Evolutionary conservation across 2,329 filamentous ascomycete genomes (phyloP).

Genomic region (Trichophyton simii): DNA sequence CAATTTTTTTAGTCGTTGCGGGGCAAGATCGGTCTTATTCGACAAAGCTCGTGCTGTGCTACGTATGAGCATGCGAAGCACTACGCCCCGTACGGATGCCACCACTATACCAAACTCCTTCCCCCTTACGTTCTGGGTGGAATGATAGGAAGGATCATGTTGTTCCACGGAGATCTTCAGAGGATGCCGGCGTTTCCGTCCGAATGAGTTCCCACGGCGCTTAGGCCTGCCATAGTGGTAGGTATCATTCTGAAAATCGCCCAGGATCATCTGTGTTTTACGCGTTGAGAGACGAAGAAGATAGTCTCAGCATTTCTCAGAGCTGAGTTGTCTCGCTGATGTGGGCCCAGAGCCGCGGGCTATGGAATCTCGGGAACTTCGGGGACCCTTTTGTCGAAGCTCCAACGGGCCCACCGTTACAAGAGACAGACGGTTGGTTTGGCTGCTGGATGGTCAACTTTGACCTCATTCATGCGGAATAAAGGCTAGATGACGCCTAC

Average conservation of each 20-base stretch:
- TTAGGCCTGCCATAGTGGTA: background rate
- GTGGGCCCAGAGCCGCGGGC: background rate
- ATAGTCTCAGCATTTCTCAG: background rate
- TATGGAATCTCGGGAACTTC: background rate
- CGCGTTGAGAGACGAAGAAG: background rate
- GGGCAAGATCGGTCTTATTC: background rate
- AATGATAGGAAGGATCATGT: background rate
- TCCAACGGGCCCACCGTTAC: background rate
- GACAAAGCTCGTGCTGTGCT: background rate
- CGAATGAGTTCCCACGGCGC: background rate
- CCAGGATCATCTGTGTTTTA: background rate
- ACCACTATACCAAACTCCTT: background rate
- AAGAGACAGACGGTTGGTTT: background rate
- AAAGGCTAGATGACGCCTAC: background rate
- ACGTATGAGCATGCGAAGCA: background rate
- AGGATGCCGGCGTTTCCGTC: constrained; percentile 3
- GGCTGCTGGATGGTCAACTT: background rate
- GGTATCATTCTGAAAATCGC: background rate
- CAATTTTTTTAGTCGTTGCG: background rate
- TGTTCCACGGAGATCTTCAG: background rate
- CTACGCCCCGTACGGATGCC: background rate
- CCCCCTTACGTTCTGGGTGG: background rate
- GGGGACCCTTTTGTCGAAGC: background rate
- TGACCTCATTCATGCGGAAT: background rate
- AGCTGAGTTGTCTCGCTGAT: background rate